These are phyloP conservation scores for Hawksworthiomyces lignivorus DNA, from an alignment of 2,329 filamentous ascomycete genomes.

Conservation along the genomic window DNA sequence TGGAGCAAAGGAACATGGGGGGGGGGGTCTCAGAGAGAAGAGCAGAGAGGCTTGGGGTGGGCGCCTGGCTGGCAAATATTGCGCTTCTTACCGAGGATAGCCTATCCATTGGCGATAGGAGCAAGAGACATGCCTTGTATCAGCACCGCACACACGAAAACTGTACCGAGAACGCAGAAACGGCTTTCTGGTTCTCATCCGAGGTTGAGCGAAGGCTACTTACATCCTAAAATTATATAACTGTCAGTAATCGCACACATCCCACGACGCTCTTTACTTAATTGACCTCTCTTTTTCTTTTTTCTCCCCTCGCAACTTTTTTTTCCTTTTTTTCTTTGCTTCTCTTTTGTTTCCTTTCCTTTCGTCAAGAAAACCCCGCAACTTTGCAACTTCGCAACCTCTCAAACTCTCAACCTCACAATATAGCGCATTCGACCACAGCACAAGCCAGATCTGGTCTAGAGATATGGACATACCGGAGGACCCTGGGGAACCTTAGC, in stretches of 20 bases:
- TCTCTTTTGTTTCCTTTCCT: neutral
- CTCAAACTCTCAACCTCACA: too few relatives aligned
- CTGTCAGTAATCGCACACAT: slow-evolving; percentile 5
- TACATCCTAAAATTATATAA: slow-evolving; percentile 28
- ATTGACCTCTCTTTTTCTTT: neutral
- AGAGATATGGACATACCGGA: slow-evolving; percentile 80
- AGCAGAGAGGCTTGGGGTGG: slow-evolving; percentile 13
- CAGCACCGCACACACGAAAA: slow-evolving; percentile 2
- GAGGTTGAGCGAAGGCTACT: slow-evolving; percentile 17
- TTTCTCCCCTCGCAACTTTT: neutral
- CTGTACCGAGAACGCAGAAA: slow-evolving; percentile 1
- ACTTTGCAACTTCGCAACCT: too few relatives aligned
- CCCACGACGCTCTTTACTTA: too few relatives aligned
- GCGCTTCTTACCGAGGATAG: slow-evolving; percentile 11
- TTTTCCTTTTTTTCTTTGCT: neutral
- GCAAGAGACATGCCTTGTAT: slow-evolving; percentile 7
- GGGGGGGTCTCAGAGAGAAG: slow-evolving; percentile 4
- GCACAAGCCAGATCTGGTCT: too few relatives aligned
- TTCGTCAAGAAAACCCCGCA: too few relatives aligned
- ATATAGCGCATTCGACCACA: neutral
- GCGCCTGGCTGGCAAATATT: slow-evolving; percentile 21
- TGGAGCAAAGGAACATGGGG: slow-evolving; percentile 8
- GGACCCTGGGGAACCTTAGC: slow-evolving; percentile 86
- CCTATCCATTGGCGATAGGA: slow-evolving; percentile 6
- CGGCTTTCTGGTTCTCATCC: slow-evolving; percentile 10